A percentile compares a stretch with the other conserved stretches of the same genome.
Conservation (phyloP, 2,329 filamentous ascomycete species). For the Cladophialophora psammophila region DNA sequence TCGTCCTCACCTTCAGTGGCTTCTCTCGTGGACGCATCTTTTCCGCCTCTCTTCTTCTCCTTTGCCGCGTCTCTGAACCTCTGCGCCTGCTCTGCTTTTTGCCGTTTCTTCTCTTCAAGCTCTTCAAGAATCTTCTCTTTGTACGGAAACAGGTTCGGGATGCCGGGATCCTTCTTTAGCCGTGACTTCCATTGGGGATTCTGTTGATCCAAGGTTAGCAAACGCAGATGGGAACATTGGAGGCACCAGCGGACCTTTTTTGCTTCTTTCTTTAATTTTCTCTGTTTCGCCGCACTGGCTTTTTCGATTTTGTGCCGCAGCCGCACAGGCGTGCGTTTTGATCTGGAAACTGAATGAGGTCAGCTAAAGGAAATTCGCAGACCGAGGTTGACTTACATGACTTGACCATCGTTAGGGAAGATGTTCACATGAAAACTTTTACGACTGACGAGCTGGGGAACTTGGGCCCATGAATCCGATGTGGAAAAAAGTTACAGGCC, state of each 20-base stretch:
- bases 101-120: slow-evolving; percentile 84
- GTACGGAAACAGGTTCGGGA: slow-evolving; percentile 96
- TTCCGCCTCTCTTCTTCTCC: slow-evolving; percentile 58
- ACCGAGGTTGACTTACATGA: slow-evolving; percentile 37
- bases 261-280: slow-evolving; percentile 83
- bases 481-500: slow-evolving; percentile 3
- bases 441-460: background rate
- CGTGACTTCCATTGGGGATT: slow-evolving; percentile 96
- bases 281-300: slow-evolving; percentile 85
- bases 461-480: background rate
- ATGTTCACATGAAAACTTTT: background rate
- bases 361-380: slow-evolving; percentile 10
- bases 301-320: slow-evolving; percentile 97
- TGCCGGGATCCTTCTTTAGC: slow-evolving; percentile 96
- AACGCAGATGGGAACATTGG: background rate
- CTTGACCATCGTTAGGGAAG: slow-evolving; percentile 40
- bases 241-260: slow-evolving; percentile 68
- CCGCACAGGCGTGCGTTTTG: slow-evolving; percentile 88
- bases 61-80: slow-evolving; percentile 73
- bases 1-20: slow-evolving; percentile 55
- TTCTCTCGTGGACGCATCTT: slow-evolving; percentile 65
- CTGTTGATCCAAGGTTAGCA: slow-evolving; percentile 46
- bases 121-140: slow-evolving; percentile 95
- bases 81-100: slow-evolving; percentile 80
- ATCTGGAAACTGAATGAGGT: slow-evolving; percentile 76